Evolutionary conservation across 306 rosid species (phyloP).

Genomic region (Arachis stenosperma): DNA sequence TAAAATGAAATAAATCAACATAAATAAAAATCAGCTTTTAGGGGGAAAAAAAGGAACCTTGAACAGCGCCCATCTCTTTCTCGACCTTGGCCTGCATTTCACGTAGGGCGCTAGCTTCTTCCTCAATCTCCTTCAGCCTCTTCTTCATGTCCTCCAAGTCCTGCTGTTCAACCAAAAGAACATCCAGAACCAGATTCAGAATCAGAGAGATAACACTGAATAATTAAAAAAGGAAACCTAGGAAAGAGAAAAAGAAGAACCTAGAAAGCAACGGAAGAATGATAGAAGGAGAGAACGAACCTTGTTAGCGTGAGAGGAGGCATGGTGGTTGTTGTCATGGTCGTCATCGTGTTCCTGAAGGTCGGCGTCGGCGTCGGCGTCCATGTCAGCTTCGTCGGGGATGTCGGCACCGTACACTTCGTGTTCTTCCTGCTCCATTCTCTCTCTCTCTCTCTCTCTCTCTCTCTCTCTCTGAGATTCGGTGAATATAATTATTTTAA

Average conservation of each 20-base stretch:
- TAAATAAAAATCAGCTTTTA: neutral
- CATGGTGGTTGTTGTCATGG: slow-evolving; percentile 5
- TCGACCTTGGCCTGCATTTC: slow-evolving; percentile 99
- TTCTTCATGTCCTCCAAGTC: slow-evolving; percentile 99
- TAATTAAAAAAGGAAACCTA: neutral
- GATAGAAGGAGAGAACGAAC: neutral
- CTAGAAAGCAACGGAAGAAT: neutral
- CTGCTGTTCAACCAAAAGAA: slow-evolving; percentile 31
- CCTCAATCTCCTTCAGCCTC: slow-evolving; percentile 97
- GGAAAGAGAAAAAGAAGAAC: neutral
- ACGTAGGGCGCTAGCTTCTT: slow-evolving; percentile 93
- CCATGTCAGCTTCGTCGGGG: slow-evolving; percentile 52
- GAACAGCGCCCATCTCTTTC: slow-evolving; percentile 99
- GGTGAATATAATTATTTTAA: neutral
- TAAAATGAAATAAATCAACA: neutral
- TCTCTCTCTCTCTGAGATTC: neutral
- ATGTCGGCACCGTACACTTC: slow-evolving; percentile 53
- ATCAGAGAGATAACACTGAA: neutral
- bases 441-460: slow-evolving; percentile 16
- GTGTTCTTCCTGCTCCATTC: slow-evolving; percentile 56
- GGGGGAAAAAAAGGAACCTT: slow-evolving; percentile 38
- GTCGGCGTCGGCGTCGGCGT: slow-evolving; percentile 40
- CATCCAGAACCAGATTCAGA: neutral
- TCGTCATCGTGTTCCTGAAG: slow-evolving; percentile 35
- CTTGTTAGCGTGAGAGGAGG: slow-evolving; percentile 39